Evolutionary conservation across 2,329 filamentous ascomycete genomes (phyloP), one percentile per base, ranked within the genome.

Genomic region (Apiospora marii): DNA sequence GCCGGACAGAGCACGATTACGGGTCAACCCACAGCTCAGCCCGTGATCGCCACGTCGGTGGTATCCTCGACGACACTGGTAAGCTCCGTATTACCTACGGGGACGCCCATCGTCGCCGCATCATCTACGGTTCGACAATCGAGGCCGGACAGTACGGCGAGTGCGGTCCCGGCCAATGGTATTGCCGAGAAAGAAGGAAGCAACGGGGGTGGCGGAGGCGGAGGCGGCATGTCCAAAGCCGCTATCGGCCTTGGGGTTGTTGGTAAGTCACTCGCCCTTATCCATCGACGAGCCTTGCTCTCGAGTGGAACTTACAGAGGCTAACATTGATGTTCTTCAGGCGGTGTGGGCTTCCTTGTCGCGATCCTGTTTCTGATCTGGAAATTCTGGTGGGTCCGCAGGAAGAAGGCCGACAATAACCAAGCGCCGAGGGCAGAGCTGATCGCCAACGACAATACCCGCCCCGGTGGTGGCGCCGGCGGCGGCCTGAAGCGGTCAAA

Each of bases 301-400:
- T 5, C 30, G 22, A 3, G 46, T 16, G 30, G 3, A 16, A 16
- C 46, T 8, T 10, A 24, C 2, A 61, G 19, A 64, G 12, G 12
- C 68, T 51, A 70, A 51, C 68, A 14, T 4, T 44, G 13, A 30
- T 27, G 44, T 58, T 49, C 30, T 8, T 1, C 44, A 53, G 46
- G 70, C 24, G 48, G 24, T 70, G 10, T 53, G 53, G 41, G 72
- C 16, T 34, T 67, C 67, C 51, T 44, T 5, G 68, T 70, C 41
- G 37, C 58, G 10, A 27, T 67, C 24, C 48, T n/a, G 3, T 70
- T 73, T 53, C 12, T 73, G 30, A 51, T 49, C 34, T 67, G 64
- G 37, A 71, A 71, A 44, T 70, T 48, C 22, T 49, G 46, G 70
- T 64, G 70, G 61, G 37, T 34, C 16, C 48, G 72, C 4, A 48